phyloP scores from a whole-genome alignment of 257 asterid genomes.

The Asclepias syriaca region DNA sequence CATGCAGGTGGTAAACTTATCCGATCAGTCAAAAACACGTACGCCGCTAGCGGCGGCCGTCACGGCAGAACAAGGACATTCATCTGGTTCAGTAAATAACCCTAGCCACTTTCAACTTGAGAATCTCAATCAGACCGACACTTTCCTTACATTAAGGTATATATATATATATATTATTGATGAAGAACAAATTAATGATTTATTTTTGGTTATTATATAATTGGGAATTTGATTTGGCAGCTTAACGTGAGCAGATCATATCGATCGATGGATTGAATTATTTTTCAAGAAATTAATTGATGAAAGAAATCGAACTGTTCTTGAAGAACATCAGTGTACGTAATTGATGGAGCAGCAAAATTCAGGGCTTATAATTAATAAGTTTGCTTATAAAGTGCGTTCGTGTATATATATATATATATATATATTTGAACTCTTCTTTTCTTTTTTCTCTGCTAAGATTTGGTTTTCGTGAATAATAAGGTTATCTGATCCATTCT shows the following conservation, averaged over 20 bases:
- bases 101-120: slow-evolving; percentile 20
- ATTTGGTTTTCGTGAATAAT: not conserved
- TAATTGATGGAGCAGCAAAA: no score
- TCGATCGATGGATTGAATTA: no score
- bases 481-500: not conserved
- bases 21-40: slow-evolving; percentile 11
- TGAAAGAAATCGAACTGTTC: no score
- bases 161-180: not conserved
- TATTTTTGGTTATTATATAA: no score
- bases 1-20: not conserved
- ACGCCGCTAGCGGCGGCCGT: not conserved
- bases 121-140: slow-evolving; percentile 35
- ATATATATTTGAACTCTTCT: no score
- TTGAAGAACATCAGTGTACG: no score
- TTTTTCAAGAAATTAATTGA: no score
- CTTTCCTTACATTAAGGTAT: slow-evolving; percentile 68
- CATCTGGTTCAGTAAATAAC: slow-evolving; percentile 36
- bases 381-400: no score
- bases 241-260: not conserved
- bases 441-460: not conserved
- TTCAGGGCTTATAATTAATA: no score
- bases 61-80: slow-evolving; percentile 31
- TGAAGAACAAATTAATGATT: no score
- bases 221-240: not conserved
- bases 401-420: no score